Evolutionary conservation across 306 rosid genomes (phyloP).

Genomic region (Glycine soja): DNA sequence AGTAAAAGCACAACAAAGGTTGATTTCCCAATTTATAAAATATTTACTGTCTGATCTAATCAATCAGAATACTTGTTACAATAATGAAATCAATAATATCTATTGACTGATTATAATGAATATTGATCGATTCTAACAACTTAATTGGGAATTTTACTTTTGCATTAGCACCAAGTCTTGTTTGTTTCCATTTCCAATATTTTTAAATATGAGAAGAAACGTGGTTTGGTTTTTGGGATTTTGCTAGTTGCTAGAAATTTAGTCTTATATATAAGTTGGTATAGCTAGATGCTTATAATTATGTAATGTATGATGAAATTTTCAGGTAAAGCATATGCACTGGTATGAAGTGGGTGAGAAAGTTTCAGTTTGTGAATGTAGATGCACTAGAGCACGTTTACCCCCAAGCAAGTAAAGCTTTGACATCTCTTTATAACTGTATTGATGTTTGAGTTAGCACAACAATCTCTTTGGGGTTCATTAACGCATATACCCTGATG

Average conservation of each 20-base stretch:
- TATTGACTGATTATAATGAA: background rate
- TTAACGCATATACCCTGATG: conserved; percentile 16
- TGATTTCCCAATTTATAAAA: background rate
- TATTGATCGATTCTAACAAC: background rate
- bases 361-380: conserved; percentile 88
- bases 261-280: conserved; percentile 27
- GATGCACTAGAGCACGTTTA: conserved; percentile 91
- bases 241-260: conserved; percentile 17
- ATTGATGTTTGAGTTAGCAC: conserved; percentile 37
- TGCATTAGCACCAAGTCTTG: conserved; percentile 7
- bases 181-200: conserved; percentile 4
- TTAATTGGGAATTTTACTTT: conserved; percentile 25
- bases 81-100: background rate
- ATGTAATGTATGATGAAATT: conserved; percentile 26
- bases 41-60: background rate
- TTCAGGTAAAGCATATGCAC: conserved; percentile 96
- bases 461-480: conserved; percentile 35
- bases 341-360: conserved; percentile 79
- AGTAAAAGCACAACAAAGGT: background rate
- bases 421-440: conserved; percentile 33
- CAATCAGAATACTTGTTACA: background rate
- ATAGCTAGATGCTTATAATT: conserved; percentile 34
- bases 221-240: conserved; percentile 30
- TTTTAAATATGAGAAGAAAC: conserved; percentile 39
- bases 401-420: conserved; percentile 93